Base-by-base conservation (phyloP, 306 rosid genomes). In the Vachellia pachyceras region DNA sequence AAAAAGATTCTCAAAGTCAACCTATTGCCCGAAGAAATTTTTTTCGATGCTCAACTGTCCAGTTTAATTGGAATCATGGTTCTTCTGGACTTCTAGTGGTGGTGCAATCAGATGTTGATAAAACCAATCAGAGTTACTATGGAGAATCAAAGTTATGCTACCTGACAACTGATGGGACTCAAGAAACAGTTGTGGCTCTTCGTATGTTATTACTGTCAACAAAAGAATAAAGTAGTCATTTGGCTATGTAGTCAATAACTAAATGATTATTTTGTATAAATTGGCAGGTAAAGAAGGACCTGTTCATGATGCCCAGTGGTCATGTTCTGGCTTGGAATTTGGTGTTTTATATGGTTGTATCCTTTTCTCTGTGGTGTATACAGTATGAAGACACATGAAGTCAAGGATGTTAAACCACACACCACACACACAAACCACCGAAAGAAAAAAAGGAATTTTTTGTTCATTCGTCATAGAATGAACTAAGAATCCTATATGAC, bases 231-330 rank as follows among this genome's bases (percentile, higher is more conserved):
- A 39, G 7, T 65, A 64, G 45, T 79, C 40, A 29, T 57, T 25
- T 82, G 39, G 44, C 35, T 75, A 54, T 76, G 46, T 65, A 75
- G 67, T 82, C 23, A 50, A 64, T 79, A 58, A 63, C 75, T 55
- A 68, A 77, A 73, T 71, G 80, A 73, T 77, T 73, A 3, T 33
- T 46, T 72, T 29, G 8, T 75, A 73, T 72, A 65, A 73, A 39
- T 83, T 91, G 94, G 79, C 97, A 95, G 99, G 97, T 82, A 93
- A 95, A 87, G 99, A 93, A 33, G 99, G 97, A 46, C 99, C 97
- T 47, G 88, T 95, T 82, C 99, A 95, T 84, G 97, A 95, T 86
- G 95, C 94, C 84, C 97, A 88, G 78, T 95, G 99, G 99, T 85
- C 99, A 64, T 63, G 75, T 75, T 85, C 97, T 66, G 99, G 97